Percentiles rank a stretch among this genome's conserved stretches.
phyloP scores from a whole-genome alignment of 192 early-diverging fungal species.

The Coemansia sp. region DNA sequence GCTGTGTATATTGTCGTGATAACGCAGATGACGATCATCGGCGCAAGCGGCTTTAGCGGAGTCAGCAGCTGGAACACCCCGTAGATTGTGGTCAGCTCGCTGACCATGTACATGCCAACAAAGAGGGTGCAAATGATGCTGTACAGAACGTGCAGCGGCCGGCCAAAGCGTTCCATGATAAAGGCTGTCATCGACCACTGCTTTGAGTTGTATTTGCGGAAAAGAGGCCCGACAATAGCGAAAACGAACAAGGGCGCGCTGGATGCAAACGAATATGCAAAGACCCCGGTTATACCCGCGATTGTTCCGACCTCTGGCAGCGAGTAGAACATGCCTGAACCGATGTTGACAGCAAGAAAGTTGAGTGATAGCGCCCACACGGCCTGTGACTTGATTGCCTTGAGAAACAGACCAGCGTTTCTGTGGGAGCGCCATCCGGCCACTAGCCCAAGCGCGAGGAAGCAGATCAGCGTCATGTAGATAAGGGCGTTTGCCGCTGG shows the following conservation, averaged over 20 bases:
- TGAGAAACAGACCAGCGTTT: constrained; percentile 57
- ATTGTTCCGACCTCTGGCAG: constrained; percentile 66
- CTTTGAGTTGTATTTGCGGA: constrained; percentile 60
- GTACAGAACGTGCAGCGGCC: constrained; percentile 58
- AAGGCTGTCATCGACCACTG: constrained; percentile 69
- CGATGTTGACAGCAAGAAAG: constrained; percentile 59
- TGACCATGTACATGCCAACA: constrained; percentile 63
- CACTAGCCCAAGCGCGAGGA: constrained; percentile 56
- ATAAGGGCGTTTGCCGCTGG: constrained; percentile 58
- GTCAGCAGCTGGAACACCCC: constrained; percentile 59
- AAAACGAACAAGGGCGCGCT: constrained; percentile 63
- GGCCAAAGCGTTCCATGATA: constrained; percentile 64
- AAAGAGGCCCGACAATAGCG: constrained; percentile 59
- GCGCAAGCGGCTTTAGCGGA: constrained; percentile 58
- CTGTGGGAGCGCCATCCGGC: constrained; percentile 55
- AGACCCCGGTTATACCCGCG: constrained; percentile 65
- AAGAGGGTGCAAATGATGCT: constrained; percentile 62
- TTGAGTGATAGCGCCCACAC: constrained; percentile 54
- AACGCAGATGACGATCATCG: constrained; percentile 60
- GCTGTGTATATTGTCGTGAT: constrained; percentile 70
- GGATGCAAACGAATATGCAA: constrained; percentile 65
- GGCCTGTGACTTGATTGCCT: constrained; percentile 55
- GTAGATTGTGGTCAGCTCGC: constrained; percentile 68
- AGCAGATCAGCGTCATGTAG: constrained; percentile 55
- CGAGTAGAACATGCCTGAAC: constrained; percentile 64